phyloP scores from a whole-genome alignment of 2,329 filamentous ascomycete genomes.

The Verticillium klebahnii region DNA sequence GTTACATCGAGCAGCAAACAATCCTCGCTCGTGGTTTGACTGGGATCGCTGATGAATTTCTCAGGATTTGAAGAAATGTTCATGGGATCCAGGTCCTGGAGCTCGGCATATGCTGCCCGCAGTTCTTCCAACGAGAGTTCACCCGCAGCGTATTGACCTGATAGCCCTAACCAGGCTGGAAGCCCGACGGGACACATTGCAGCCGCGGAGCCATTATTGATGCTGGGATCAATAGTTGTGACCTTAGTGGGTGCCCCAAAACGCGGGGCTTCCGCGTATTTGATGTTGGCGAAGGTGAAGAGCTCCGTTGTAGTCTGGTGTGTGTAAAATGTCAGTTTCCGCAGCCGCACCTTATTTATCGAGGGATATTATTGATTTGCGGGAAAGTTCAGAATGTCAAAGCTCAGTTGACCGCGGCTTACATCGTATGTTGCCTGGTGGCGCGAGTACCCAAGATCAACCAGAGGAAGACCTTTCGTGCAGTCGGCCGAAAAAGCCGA shows the following conservation, averaged over 20 bases:
- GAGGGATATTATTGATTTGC: too few relatives aligned
- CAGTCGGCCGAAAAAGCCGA: not conserved
- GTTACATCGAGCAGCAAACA: slow-evolving; percentile 36
- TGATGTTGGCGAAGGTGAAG: not conserved
- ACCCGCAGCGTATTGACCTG: not conserved
- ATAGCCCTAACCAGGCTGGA: not conserved
- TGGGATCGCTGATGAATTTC: not conserved
- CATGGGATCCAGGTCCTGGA: not conserved
- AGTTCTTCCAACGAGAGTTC: not conserved
- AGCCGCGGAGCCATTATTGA: not conserved
- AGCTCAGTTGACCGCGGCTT: not conserved
- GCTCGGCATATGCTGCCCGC: not conserved
- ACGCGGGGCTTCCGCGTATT: not conserved
- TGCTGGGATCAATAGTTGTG: not conserved
- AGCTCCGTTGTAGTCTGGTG: not conserved
- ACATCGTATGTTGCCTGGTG: not conserved
- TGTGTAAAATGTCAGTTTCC: not conserved
- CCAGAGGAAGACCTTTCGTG: not conserved
- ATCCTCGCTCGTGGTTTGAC: slow-evolving; percentile 23
- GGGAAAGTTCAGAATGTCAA: too few relatives aligned
- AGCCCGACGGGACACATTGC: not conserved
- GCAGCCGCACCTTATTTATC: too few relatives aligned
- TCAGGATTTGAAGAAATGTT: not conserved
- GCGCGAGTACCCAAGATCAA: not conserved
- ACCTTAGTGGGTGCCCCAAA: not conserved